These are phyloP conservation scores for Schizochytrium sp. DNA, from an alignment of 108 stramenopile genomes.

Conservation along the genomic window DNA sequence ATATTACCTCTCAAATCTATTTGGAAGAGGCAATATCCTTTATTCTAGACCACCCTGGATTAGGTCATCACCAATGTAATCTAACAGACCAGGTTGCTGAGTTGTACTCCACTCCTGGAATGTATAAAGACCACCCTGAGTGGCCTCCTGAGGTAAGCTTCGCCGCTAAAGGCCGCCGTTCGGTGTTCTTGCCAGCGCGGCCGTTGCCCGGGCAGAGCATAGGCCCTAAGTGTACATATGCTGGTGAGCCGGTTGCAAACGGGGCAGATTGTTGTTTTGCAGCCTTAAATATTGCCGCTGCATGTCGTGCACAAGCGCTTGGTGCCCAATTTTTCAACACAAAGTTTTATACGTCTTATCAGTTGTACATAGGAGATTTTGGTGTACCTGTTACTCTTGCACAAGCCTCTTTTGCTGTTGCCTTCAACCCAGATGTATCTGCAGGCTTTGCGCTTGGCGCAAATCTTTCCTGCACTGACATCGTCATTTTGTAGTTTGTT, in stretches of 20 bases:
- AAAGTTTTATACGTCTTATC: not conserved
- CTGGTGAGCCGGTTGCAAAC: not conserved
- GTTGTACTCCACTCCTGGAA: not conserved
- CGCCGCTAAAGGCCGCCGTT: not conserved
- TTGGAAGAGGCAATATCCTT: not conserved
- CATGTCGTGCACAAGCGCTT: not conserved
- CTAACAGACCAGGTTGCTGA: not conserved
- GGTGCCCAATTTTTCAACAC: conserved; percentile 29
- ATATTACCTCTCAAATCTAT: not conserved
- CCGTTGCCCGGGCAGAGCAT: conserved; percentile 1
- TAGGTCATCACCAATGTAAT: not conserved
- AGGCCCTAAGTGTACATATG: not conserved
- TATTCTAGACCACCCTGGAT: not conserved
- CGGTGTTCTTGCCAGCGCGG: not conserved
- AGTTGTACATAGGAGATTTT: not conserved
- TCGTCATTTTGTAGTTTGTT: not conserved
- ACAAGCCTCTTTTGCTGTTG: not conserved
- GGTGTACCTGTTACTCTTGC: not conserved
- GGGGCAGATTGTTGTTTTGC: conserved; percentile 23
- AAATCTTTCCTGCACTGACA: not conserved
- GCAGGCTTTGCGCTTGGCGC: not conserved
- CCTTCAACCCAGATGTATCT: conserved; percentile 20
- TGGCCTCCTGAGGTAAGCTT: conserved; percentile 12
- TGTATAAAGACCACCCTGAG: not conserved
- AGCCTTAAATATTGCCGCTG: not conserved